Conservation (phyloP, 139 green algal genomes). For the Tetradesmus lagerheimii region DNA sequence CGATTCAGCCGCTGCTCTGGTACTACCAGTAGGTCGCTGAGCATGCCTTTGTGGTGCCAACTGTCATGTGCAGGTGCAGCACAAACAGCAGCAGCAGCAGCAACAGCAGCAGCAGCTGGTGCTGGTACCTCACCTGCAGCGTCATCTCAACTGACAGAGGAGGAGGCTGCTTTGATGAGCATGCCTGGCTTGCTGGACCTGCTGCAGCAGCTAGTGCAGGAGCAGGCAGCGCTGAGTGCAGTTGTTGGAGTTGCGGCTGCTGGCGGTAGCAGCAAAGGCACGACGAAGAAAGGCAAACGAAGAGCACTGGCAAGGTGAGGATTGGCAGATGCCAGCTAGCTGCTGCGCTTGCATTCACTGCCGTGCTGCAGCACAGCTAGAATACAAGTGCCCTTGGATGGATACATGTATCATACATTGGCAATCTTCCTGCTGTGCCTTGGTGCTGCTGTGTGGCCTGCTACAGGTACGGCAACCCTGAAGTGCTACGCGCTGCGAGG, state of each 20-base stretch:
- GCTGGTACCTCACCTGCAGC: not conserved
- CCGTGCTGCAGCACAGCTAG: too few species aligned
- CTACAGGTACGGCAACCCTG: slow-evolving; percentile 41
- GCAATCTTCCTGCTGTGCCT: not conserved
- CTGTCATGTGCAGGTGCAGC: not conserved
- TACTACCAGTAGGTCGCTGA: too few species aligned
- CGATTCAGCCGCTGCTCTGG: too few species aligned
- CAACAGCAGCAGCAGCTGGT: not conserved
- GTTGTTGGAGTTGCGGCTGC: not conserved
- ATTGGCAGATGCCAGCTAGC: too few species aligned
- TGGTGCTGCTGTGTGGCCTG: not conserved
- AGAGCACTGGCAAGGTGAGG: slow-evolving; percentile 10
- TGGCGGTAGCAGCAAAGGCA: not conserved
- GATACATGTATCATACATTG: too few species aligned
- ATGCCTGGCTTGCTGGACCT: slow-evolving; percentile 18
- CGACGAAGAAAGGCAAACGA: slow-evolving; percentile 21
- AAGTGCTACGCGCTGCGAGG: slow-evolving; percentile 29
- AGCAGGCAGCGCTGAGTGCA: slow-evolving; percentile 7
- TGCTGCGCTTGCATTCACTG: not conserved
- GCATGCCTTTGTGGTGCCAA: too few species aligned
- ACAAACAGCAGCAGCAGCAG: slow-evolving; percentile 14
- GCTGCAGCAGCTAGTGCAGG: slow-evolving; percentile 37
- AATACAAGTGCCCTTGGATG: too few species aligned
- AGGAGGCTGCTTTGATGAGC: not conserved
- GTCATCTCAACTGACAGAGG: not conserved